Conservation (phyloP, 2,329 filamentous ascomycete genomes). For the Colletotrichum magnum region DNA sequence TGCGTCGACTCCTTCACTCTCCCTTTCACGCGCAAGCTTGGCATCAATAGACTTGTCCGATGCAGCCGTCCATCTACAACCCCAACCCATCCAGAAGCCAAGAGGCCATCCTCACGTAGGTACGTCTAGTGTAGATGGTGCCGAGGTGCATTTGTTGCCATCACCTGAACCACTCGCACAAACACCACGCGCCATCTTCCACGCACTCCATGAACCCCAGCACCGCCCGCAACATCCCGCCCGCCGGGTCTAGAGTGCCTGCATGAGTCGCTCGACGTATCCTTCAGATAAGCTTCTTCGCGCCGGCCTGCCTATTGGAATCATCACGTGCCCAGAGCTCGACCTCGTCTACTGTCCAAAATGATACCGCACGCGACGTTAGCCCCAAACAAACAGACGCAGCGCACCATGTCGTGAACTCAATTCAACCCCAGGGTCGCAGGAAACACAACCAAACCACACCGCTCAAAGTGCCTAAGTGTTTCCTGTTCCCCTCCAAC, state of each 20-base stretch:
- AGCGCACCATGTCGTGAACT: not conserved
- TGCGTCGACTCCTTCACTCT: not conserved
- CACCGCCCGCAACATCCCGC: no score
- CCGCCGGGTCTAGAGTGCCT: not conserved
- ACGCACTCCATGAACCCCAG: not conserved
- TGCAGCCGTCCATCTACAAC: not conserved
- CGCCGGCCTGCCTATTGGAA: not conserved
- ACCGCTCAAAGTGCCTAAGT: not conserved
- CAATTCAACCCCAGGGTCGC: constrained; percentile 4
- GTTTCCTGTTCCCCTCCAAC: not conserved
- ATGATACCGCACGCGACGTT: constrained; percentile 4
- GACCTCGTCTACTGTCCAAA: not conserved
- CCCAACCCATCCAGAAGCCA: not conserved
- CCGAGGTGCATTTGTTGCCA: not conserved
- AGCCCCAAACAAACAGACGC: constrained; percentile 6
- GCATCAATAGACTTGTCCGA: no score
- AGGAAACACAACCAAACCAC: not conserved
- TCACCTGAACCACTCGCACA: not conserved
- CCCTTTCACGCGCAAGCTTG: not conserved
- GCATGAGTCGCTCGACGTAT: not conserved
- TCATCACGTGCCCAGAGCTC: not conserved
- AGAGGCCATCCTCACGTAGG: not conserved
- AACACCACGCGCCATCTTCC: not conserved
- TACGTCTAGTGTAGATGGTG: no score
- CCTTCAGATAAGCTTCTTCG: not conserved